Evolutionary conservation across 1,284 basidiomycete species (phyloP).

Genomic region (Dichomitus squalens): DNA sequence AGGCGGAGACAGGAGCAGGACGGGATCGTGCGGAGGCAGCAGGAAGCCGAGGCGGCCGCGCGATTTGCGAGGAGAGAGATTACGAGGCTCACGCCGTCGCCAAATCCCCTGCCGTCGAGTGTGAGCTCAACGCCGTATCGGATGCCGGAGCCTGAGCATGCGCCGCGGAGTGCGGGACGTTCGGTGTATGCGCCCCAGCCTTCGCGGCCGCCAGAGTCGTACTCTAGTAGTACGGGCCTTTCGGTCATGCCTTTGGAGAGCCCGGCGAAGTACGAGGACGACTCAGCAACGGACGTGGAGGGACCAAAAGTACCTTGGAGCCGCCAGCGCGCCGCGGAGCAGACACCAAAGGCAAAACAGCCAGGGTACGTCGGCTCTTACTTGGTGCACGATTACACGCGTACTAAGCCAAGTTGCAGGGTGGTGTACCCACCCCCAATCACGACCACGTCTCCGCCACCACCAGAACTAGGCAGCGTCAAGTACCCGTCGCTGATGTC

Average conservation of each 20-base stretch:
- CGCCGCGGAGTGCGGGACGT: conserved; percentile 6
- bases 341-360: conserved; percentile 25
- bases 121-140: conserved; percentile 17
- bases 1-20: conserved; percentile 46
- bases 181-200: conserved; percentile 32
- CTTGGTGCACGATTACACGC: conserved; percentile 17
- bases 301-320: conserved; percentile 22
- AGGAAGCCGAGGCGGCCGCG: conserved; percentile 43
- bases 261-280: conserved; percentile 41
- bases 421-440: conserved; percentile 41
- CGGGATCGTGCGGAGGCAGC: conserved; percentile 49
- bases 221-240: conserved; percentile 28
- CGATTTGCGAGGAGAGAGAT: conserved; percentile 34
- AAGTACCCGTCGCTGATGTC: conserved; percentile 69
- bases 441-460: conserved; percentile 64
- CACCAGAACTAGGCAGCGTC: conserved; percentile 44
- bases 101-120: conserved; percentile 6
- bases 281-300: conserved; percentile 33
- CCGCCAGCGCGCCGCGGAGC: conserved; percentile 21
- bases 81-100: conserved; percentile 21
- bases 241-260: conserved; percentile 46
- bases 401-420: conserved; percentile 14
- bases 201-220: conserved; percentile 26
- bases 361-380: conserved; percentile 28
- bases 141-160: conserved; percentile 12